Evolutionary conservation across 2,329 filamentous ascomycete species (phyloP), one percentile per base, ranked within the genome.

Genomic region (Drechslera avenae): DNA sequence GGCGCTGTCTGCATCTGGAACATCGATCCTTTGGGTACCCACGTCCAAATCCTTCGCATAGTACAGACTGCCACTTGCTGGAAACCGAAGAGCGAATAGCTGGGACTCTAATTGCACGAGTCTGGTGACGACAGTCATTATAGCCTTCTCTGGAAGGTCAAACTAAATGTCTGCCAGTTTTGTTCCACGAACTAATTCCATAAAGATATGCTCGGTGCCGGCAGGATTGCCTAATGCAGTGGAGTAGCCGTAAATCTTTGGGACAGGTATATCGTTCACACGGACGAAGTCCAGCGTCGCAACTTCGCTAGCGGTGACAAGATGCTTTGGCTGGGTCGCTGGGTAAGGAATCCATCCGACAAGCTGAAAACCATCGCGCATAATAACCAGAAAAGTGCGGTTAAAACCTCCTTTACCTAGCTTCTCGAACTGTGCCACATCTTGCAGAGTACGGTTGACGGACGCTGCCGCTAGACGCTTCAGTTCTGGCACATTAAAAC

Each of bases 191-290:
- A 74, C 39, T n/a, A 67, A 65, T 50, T 75, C 73, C 54, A 76
- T 66, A 5, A 77, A 60, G 16, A 78, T 60, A 21, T 73, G 76
- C 60, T 76, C 73, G 2, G 69, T 66, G 0, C 73, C 69, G 44
- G 74, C 68, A 7, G 72, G 52, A 54, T 77, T 78, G 14, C 73
- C 59, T 4, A 44, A 46, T 19, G 65, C 67, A 26, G 68, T 35
- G 7, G 68, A 73, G 56, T 74, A 76, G 16, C 56, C 52, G 41
- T 70, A 67, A 14, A 76, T 60, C 44, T 69, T 60, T 0, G 74
- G 73, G 10, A 77, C 68, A 5, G 73, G 74, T 23, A 76, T 47
- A 4, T 61, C 57, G 45, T 73, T 52, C 1, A 56, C 58, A 17
- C 55, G 62, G 18, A 76, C 60, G 43, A 71, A 65, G 6, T 66